phyloP scores from a whole-genome alignment of 2,329 filamentous ascomycete species.

The Cercospora sojina region DNA sequence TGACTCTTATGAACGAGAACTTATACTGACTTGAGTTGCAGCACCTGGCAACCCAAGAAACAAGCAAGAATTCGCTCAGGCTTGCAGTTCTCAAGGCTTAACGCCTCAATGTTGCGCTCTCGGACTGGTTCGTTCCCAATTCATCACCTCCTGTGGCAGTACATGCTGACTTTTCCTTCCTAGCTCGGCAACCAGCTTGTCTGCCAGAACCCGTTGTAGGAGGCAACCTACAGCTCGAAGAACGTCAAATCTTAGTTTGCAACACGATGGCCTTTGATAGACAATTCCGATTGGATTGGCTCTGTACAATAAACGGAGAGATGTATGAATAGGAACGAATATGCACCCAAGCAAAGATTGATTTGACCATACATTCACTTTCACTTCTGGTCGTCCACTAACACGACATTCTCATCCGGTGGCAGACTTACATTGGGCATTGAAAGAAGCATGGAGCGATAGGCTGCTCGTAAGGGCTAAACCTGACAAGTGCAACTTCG shows the following conservation, averaged over 20 bases:
- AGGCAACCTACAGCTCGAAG: not conserved
- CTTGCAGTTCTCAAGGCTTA: conserved; percentile 1
- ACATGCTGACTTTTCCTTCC: not conserved
- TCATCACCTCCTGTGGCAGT: not conserved
- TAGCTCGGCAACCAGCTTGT: conserved; percentile 11
- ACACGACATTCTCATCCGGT: not conserved
- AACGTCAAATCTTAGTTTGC: not conserved
- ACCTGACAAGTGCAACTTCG: not conserved
- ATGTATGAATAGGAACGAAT: not conserved
- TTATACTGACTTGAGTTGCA: not conserved
- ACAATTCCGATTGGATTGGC: not conserved
- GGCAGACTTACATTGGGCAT: not conserved
- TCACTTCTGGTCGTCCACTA: not conserved
- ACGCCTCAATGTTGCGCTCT: conserved; percentile 11
- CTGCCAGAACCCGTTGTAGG: conserved; percentile 7
- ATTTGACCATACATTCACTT: not conserved
- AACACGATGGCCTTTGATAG: not conserved
- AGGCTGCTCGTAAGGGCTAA: not conserved
- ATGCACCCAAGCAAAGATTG: not conserved
- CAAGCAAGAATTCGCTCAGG: conserved; percentile 94
- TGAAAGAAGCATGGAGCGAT: not conserved
- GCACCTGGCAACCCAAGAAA: conserved; percentile 56
- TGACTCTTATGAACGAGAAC: no score
- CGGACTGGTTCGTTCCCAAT: not conserved
- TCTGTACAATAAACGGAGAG: not conserved